phyloP scores from a whole-genome alignment of 208 protist species.

The Leishmania tropica region DNA sequence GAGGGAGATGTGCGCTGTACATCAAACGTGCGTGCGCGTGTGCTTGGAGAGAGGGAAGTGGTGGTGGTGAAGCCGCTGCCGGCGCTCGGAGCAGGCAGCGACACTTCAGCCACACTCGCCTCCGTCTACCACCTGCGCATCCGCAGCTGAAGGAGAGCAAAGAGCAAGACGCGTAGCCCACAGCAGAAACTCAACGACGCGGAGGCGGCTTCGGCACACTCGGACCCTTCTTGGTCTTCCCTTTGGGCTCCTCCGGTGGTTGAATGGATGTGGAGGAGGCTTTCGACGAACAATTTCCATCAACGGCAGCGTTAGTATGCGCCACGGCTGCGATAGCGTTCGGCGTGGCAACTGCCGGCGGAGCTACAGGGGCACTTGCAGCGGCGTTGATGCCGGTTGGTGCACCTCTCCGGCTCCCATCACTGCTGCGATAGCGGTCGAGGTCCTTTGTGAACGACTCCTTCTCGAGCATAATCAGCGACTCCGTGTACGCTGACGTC shows the following conservation, averaged over 20 bases:
- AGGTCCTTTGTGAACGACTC: constrained; percentile 47
- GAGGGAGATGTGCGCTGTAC: constrained; percentile 1
- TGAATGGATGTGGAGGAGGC: background rate
- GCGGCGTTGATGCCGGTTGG: background rate
- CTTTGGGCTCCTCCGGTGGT: too few relatives aligned
- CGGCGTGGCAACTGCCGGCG: background rate
- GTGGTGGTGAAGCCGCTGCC: background rate
- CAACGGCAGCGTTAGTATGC: background rate
- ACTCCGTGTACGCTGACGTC: constrained; percentile 50
- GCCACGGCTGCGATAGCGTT: background rate
- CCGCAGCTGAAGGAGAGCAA: background rate
- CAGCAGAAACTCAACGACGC: background rate
- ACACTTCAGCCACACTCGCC: background rate
- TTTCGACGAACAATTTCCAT: background rate
- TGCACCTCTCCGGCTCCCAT: background rate
- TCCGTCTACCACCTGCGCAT: too few relatives aligned
- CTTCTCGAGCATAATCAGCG: constrained; percentile 49
- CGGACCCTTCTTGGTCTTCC: background rate
- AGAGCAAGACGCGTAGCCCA: background rate
- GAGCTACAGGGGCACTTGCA: background rate
- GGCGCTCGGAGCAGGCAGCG: background rate
- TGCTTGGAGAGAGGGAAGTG: background rate
- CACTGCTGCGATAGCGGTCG: constrained; percentile 37
- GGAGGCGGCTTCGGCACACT: constrained; percentile 9
- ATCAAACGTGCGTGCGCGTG: background rate